Evolutionary conservation across 441 rosid genomes (phyloP).

Genomic region (Pelargonium cotyledonis): DNA sequence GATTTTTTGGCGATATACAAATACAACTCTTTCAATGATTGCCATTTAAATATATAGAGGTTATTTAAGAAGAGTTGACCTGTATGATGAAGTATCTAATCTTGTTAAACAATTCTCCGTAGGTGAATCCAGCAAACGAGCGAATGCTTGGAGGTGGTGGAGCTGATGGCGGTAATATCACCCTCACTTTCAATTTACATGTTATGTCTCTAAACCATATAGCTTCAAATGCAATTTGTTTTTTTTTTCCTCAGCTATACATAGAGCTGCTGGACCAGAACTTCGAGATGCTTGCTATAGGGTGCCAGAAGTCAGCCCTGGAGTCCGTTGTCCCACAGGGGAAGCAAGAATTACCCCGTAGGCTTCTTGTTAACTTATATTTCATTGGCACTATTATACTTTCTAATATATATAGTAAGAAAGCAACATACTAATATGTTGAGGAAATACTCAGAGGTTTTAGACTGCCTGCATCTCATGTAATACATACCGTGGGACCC

Average conservation of each 20-base stretch:
- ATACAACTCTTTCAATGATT: too few species aligned
- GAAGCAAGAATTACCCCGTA: constrained; percentile 85
- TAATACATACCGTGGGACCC: constrained; percentile 87
- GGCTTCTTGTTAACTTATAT: constrained; percentile 5
- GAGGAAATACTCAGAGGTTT: constrained; percentile 54
- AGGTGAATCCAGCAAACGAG: constrained; percentile 82
- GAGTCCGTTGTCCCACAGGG: constrained; percentile 71
- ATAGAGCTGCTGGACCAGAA: constrained; percentile 82
- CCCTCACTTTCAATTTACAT: background rate
- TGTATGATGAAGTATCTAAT: background rate
- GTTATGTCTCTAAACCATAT: constrained; percentile 1
- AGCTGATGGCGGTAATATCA: constrained; percentile 68
- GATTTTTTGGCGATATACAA: too few species aligned
- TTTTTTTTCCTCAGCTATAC: constrained; percentile 46
- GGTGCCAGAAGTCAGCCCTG: constrained; percentile 68
- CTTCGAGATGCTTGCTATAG: constrained; percentile 65
- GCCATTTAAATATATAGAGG: too few species aligned
- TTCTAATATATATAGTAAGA: background rate
- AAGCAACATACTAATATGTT: constrained; percentile 10
- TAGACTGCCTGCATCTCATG: constrained; percentile 66
- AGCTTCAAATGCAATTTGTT: constrained; percentile 5
- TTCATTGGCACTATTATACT: background rate
- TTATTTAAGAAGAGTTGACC: too few species aligned
- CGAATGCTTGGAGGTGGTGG: constrained; percentile 92
- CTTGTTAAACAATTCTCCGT: background rate